Percentiles rank a stretch among this genome's conserved stretches.
Conservation (phyloP, 805 yeast genomes). For the Wickerhamiella galacta region DNA sequence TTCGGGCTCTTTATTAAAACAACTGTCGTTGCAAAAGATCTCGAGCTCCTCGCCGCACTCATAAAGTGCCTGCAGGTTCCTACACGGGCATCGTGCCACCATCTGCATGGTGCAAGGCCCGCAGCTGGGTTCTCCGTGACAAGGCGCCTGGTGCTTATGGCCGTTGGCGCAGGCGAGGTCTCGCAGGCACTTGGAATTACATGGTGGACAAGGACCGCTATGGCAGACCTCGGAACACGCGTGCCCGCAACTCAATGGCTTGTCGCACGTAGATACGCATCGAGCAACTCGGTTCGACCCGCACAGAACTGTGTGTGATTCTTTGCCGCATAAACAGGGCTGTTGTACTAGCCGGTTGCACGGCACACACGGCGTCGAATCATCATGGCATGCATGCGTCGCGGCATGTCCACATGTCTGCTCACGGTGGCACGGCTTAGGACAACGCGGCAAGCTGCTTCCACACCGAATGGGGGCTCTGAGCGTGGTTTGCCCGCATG, state of each 20-base stretch:
- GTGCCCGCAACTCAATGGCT: conserved; percentile 33
- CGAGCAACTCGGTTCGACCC: conserved; percentile 39
- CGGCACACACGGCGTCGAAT: conserved; percentile 9
- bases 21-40: conserved; percentile 37
- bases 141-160: conserved; percentile 42
- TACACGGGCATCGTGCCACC: conserved; percentile 45
- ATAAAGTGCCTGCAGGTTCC: conserved; percentile 31
- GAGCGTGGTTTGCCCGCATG: conserved; percentile 19
- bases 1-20: conserved; percentile 26
- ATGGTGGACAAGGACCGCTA: conserved; percentile 40
- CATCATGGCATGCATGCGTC: conserved; percentile 13
- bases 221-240: conserved; percentile 41
- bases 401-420: conserved; percentile 20
- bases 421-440: conserved; percentile 12
- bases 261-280: conserved; percentile 48
- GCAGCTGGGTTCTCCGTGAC: conserved; percentile 37
- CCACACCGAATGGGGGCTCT: conserved; percentile 23
- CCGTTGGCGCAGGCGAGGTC: conserved; percentile 34
- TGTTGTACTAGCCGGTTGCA: conserved; percentile 27
- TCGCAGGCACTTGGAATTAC: conserved; percentile 40
- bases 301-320: conserved; percentile 40
- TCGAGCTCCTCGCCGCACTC: conserved; percentile 37
- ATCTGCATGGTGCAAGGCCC: conserved; percentile 34
- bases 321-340: conserved; percentile 45
- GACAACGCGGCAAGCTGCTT: conserved; percentile 16